phyloP scores from a whole-genome alignment of 345 rosid genomes.

The Syzygium grande region DNA sequence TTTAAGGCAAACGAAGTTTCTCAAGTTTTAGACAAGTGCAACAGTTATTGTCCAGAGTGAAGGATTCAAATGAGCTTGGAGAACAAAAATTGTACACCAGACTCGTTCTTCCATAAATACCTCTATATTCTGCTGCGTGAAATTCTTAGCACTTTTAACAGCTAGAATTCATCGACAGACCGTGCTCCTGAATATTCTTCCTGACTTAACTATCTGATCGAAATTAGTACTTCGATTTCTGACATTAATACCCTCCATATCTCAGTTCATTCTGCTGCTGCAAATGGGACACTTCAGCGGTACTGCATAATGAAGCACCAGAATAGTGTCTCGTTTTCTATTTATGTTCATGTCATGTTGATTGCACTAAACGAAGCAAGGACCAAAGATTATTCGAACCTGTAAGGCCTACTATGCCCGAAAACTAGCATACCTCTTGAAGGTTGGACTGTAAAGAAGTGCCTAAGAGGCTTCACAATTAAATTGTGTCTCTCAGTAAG shows the following conservation, averaged over 20 bases:
- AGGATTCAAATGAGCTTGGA: not conserved
- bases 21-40: not conserved
- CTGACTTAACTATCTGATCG: not conserved
- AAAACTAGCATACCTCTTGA: not conserved
- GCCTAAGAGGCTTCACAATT: not conserved
- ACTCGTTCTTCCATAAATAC: not conserved
- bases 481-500: not conserved
- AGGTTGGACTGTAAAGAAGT: not conserved
- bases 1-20: not conserved
- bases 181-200: not conserved
- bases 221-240: not conserved
- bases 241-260: not conserved
- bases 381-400: not conserved
- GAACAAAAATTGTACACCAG: not conserved
- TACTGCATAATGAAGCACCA: not conserved
- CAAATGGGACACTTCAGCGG: not conserved
- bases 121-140: not conserved
- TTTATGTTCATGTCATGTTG: not conserved
- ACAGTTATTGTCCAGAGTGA: not conserved
- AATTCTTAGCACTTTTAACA: not conserved
- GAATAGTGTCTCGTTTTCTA: not conserved
- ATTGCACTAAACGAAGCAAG: not conserved
- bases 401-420: not conserved
- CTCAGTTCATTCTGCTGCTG: not conserved
- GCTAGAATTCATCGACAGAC: not conserved